Conservation (phyloP, 2,329 filamentous ascomycete species). For the Exophiala phaeomuriformis region DNA sequence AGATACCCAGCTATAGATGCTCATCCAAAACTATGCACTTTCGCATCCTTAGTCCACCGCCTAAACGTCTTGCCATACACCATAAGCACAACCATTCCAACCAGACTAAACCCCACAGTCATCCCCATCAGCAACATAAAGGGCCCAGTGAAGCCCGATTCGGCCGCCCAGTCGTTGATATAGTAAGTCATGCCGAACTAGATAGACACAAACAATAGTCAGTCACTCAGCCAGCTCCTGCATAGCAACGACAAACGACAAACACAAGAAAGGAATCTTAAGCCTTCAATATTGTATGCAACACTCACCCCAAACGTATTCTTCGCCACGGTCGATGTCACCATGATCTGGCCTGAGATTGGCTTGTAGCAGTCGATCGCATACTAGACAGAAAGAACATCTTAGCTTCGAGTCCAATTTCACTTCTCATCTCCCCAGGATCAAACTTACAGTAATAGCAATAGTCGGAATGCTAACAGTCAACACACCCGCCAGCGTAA, state of each 20-base stretch:
- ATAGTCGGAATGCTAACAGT: constrained; percentile 55
- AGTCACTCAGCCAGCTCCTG: too few species aligned
- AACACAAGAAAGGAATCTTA: too few species aligned
- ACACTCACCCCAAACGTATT: constrained; percentile 37
- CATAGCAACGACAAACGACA: too few species aligned
- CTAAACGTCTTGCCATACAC: constrained; percentile 50
- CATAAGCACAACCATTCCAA: constrained; percentile 47
- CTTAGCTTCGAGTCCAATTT: not conserved
- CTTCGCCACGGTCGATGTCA: constrained; percentile 28
- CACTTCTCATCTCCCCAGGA: too few species aligned
- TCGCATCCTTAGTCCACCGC: constrained; percentile 2
- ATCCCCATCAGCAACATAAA: constrained; percentile 54
- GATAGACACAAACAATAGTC: not conserved
- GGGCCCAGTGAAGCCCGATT: constrained; percentile 46
- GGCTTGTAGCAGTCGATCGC: constrained; percentile 59
- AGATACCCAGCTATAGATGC: too few species aligned
- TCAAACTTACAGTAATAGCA: constrained; percentile 33
- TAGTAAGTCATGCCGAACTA: constrained; percentile 51
- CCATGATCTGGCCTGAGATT: constrained; percentile 52
- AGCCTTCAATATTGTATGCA: not conserved
- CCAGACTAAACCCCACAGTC: constrained; percentile 46
- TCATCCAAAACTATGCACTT: not conserved
- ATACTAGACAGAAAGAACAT: constrained; percentile 33
- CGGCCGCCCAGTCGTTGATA: constrained; percentile 45
- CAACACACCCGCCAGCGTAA: constrained; percentile 48